These are phyloP conservation scores for Vigna hirtella DNA, from an alignment of 306 rosid species.

Conservation along the genomic window DNA sequence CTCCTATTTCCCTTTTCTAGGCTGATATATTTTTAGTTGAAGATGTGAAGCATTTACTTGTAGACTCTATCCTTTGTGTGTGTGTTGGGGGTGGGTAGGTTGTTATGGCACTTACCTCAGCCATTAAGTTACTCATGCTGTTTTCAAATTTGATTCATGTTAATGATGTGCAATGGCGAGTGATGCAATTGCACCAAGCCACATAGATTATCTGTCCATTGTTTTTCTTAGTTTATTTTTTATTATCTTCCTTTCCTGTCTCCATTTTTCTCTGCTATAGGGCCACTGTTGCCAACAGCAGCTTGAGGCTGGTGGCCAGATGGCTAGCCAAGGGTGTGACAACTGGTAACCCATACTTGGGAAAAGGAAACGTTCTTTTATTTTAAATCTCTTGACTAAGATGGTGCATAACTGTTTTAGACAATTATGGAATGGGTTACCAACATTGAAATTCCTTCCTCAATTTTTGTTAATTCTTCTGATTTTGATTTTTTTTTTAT, in stretches of 20 bases:
- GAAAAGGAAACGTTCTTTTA: background rate
- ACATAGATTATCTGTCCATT: constrained; percentile 11
- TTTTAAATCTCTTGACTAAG: constrained; percentile 22
- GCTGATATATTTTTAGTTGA: constrained; percentile 28
- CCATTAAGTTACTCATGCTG: background rate
- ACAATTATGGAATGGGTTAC: background rate
- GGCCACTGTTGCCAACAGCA: constrained; percentile 9
- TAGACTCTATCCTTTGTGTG: constrained; percentile 1
- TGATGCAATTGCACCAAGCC: constrained; percentile 15
- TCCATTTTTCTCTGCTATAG: constrained; percentile 18
- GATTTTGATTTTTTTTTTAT: background rate
- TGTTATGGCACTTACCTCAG: constrained; percentile 3
- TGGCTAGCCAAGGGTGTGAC: constrained; percentile 9
- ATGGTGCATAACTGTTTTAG: background rate
- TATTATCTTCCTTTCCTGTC: background rate
- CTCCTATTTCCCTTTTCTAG: constrained; percentile 32
- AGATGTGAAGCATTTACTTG: constrained; percentile 8
- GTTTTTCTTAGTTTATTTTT: background rate
- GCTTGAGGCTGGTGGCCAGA: constrained; percentile 21
- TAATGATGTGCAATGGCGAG: constrained; percentile 9
- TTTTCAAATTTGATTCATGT: constrained; percentile 18
- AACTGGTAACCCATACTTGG: constrained; percentile 4
- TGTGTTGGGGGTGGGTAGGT: background rate
- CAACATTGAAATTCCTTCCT: background rate
- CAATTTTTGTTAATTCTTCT: background rate